Evolutionary conservation across 176 grass and related monocot genomes (phyloP), one percentile per base, ranked within the genome.

Genomic region (Oryza officinalis): DNA sequence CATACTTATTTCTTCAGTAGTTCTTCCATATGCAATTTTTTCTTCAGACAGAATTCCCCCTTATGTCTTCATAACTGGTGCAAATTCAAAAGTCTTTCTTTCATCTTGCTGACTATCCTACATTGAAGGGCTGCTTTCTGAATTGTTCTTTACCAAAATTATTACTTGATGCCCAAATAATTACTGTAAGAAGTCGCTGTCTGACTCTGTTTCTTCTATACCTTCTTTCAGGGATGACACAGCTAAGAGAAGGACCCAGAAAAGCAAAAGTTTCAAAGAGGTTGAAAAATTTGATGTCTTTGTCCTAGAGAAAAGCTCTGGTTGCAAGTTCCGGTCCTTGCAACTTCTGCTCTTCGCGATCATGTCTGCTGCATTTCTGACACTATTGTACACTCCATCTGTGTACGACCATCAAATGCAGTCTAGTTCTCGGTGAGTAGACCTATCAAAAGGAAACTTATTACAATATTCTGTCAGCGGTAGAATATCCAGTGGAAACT

Each of bases 231-330:
- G 90, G 66, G 91, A 94, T 74, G 94, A 94, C 71, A 94, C 81
- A 10, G 77, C 82, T 22, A 97, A 94, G 83, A 90, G 88, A 22
- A 97, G 87, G 75, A 74, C 84, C 32, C 91, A 90, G 78, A 97
- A 87, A 88, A 88, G 84, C 67, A 96, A 84, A 74, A 94, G 89
- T 72, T 91, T 81, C 25, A 97, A 97, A 87, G 94, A 97, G 76
- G 87, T 92, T 8, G 92, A 92, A 40, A 97, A 90, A 47, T 85
- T 89, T 71, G 91, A 97, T 87, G 83, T 90, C 46, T 81, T 94
- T 25, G 81, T 97, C 45, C 60, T 91, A 35, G 94, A 94, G 46
- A 89, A 81, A 77, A 86, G 81, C 69, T 90, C 90, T 0, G 89
- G 79, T 23, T 94, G 90, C 92, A 97, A 92, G 78, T 97, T 97